Percentiles rank a stretch among this genome's conserved stretches.
These are phyloP conservation scores for Cercospora beticola DNA, from an alignment of 2,329 filamentous ascomycete genomes.

Conservation along the genomic window DNA sequence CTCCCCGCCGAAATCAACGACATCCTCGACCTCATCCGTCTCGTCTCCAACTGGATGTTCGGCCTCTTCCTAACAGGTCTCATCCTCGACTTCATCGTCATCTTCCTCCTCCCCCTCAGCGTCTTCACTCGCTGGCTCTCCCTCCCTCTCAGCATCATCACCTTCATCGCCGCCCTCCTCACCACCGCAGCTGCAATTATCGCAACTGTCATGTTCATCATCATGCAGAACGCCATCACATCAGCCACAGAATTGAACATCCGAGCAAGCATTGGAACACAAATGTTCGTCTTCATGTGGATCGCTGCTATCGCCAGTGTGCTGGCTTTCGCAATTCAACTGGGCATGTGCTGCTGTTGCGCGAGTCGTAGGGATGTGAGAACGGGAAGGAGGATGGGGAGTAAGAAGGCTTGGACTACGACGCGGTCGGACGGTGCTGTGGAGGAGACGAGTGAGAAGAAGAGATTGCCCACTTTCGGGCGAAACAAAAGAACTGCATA, in stretches of 20 bases:
- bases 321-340: constrained; percentile 68
- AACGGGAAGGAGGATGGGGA: constrained; percentile 48
- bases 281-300: constrained; percentile 92
- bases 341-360: constrained; percentile 77
- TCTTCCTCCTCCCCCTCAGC: constrained; percentile 62
- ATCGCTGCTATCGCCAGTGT: constrained; percentile 66
- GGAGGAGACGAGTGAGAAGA: constrained; percentile 20
- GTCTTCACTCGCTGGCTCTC: constrained; percentile 57
- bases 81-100: constrained; percentile 68
- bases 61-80: constrained; percentile 75
- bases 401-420: constrained; percentile 25
- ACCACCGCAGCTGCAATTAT: constrained; percentile 70
- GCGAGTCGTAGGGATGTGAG: constrained; percentile 56
- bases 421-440: not conserved
- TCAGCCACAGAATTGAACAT: constrained; percentile 74
- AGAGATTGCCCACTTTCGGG: constrained; percentile 20
- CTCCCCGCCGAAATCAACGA: constrained; percentile 71
- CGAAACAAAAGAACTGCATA: constrained; percentile 15
- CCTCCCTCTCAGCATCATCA: constrained; percentile 66
- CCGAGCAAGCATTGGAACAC: constrained; percentile 50
- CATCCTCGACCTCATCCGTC: constrained; percentile 70
- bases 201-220: constrained; percentile 79
- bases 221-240: constrained; percentile 75
- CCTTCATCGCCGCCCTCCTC: constrained; percentile 65
- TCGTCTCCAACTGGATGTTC: constrained; percentile 84